Percentiles rank a stretch among this genome's conserved stretches.
phyloP scores from a whole-genome alignment of 768 basidiomycete species.

The Lactarius evosmus region DNA sequence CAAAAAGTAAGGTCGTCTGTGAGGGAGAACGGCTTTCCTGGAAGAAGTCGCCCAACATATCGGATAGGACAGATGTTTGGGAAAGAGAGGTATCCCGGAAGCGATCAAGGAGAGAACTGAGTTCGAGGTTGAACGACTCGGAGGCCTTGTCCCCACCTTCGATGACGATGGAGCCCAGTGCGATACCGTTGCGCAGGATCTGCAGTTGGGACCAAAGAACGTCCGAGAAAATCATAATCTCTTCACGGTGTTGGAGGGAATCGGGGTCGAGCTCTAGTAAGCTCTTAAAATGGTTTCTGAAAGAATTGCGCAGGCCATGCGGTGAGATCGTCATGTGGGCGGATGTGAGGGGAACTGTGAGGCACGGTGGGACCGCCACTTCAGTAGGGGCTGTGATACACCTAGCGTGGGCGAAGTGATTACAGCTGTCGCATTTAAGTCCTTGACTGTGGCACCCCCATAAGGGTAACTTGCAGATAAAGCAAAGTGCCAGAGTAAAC shows the following conservation, averaged over 20 bases:
- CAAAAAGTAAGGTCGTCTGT: constrained; percentile 56
- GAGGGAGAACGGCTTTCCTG: constrained; percentile 45
- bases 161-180: constrained; percentile 62
- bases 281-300: constrained; percentile 49
- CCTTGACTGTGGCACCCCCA: constrained; percentile 71
- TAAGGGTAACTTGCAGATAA: constrained; percentile 61
- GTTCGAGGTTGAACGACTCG: constrained; percentile 25
- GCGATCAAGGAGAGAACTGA: constrained; percentile 40
- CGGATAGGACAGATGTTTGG: constrained; percentile 43
- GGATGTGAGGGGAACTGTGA: constrained; percentile 39
- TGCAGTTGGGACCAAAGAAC: constrained; percentile 67
- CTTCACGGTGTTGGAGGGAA: constrained; percentile 58
- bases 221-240: constrained; percentile 57
- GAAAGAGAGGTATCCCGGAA: constrained; percentile 54
- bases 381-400: constrained; percentile 41
- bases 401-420: constrained; percentile 52
- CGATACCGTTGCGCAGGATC: constrained; percentile 62
- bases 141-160: constrained; percentile 26
- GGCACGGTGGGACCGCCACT: constrained; percentile 40
- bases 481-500: constrained; percentile 73
- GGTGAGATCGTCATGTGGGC: constrained; percentile 51
- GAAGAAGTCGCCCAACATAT: constrained; percentile 50
- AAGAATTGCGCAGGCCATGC: constrained; percentile 53
- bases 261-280: constrained; percentile 44
- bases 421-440: constrained; percentile 59